Evolutionary conservation across 805 yeast genomes (phyloP).

Genomic region (Wickerhamomyces chambardii): DNA sequence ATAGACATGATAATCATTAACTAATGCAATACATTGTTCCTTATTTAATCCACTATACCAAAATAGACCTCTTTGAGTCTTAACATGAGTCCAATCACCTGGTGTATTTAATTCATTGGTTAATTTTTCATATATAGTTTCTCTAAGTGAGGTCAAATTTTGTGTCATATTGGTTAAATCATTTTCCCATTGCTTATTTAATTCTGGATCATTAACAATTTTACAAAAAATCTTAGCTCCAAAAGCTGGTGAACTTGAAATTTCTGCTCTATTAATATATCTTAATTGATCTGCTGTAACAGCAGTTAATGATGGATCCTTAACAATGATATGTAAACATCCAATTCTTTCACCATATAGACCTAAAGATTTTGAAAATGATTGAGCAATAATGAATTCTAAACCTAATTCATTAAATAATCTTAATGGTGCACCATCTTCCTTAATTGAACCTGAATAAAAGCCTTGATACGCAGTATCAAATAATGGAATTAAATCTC

Average conservation of each 20-base stretch:
- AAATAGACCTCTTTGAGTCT: constrained; percentile 94
- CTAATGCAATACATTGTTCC: constrained; percentile 63
- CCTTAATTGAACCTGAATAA: constrained; percentile 73
- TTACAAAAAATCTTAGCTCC: constrained; percentile 85
- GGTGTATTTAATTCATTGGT: constrained; percentile 46
- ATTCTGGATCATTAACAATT: constrained; percentile 51
- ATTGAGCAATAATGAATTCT: constrained; percentile 59
- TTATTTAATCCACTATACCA: constrained; percentile 77
- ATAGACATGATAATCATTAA: constrained; percentile 68
- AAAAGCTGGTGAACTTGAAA: constrained; percentile 92
- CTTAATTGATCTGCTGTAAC: constrained; percentile 72
- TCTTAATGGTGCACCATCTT: constrained; percentile 55
- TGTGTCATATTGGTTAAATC: constrained; percentile 77
- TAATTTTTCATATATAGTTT: constrained; percentile 49
- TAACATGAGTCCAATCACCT: constrained; percentile 76
- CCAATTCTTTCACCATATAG: constrained; percentile 95
- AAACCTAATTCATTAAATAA: constrained; percentile 20
- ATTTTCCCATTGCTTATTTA: constrained; percentile 66
- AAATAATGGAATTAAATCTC: constrained; percentile 67
- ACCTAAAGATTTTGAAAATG: constrained; percentile 94
- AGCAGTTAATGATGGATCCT: constrained; percentile 39
- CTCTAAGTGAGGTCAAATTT: constrained; percentile 69
- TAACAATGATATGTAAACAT: constrained; percentile 57
- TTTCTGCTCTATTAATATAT: constrained; percentile 74
- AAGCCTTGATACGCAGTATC: constrained; percentile 97